Evolutionary conservation across 2,329 filamentous ascomycete genomes (phyloP).

Genomic region (Cladosporium oxysporum): DNA sequence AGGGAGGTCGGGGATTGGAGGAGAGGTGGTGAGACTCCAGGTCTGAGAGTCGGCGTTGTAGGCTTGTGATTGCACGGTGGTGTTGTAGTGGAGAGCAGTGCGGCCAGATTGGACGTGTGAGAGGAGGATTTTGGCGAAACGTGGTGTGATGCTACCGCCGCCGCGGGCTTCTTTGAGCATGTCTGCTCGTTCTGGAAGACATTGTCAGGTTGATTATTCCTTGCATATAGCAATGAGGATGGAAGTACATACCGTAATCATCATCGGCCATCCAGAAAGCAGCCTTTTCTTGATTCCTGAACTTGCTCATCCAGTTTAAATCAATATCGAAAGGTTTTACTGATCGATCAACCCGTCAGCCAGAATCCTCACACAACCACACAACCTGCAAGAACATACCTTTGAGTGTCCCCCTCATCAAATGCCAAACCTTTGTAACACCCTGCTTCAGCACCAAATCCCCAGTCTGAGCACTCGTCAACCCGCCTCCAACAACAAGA

Average conservation of each 20-base stretch:
- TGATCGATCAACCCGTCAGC: constrained; percentile 5
- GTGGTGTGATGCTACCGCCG: constrained; percentile 74
- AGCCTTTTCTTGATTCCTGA: constrained; percentile 74
- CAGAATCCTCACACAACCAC: neutral
- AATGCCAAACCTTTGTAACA: constrained; percentile 66
- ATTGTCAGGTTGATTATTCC: neutral
- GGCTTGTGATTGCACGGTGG: constrained; percentile 53
- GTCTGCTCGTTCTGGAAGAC: constrained; percentile 58
- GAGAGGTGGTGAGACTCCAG: constrained; percentile 57
- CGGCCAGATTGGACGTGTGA: constrained; percentile 56
- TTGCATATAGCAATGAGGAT: neutral
- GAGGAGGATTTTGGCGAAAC: constrained; percentile 67
- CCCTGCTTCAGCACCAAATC: constrained; percentile 67
- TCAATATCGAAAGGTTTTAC: constrained; percentile 79
- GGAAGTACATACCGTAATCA: constrained; percentile 52
- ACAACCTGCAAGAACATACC: constrained; percentile 20
- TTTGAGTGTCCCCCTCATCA: constrained; percentile 63
- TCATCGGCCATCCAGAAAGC: constrained; percentile 75
- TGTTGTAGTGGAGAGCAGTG: constrained; percentile 60
- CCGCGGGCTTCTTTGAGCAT: constrained; percentile 68
- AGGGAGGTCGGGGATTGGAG: constrained; percentile 53
- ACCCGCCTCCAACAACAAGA: constrained; percentile 71
- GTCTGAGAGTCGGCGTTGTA: constrained; percentile 53
- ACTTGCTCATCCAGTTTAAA: constrained; percentile 79
- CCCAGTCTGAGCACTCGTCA: constrained; percentile 73